phyloP scores from a whole-genome alignment of 495 filamentous ascomycete genomes.

The Aspergillus campestris region DNA sequence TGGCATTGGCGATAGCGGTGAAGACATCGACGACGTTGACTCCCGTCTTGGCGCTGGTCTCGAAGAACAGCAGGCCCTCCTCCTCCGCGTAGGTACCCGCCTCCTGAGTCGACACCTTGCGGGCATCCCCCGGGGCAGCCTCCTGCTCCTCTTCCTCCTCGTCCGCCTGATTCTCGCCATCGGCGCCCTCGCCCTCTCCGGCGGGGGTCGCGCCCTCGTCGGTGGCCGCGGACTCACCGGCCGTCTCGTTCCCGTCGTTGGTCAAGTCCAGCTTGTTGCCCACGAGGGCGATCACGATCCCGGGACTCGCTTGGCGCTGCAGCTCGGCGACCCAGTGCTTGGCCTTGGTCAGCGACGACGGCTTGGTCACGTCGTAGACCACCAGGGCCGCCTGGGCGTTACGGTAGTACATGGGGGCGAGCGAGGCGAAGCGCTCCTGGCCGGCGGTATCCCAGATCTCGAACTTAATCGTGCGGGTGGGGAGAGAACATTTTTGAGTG shows the following conservation, averaged over 20 bases:
- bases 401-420: slow-evolving; percentile 99
- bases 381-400: slow-evolving; percentile 98
- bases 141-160: slow-evolving; percentile 52
- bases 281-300: slow-evolving; percentile 95
- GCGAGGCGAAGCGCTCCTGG: slow-evolving; percentile 93
- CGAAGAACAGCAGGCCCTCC: slow-evolving; percentile 88
- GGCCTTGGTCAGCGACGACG: slow-evolving; percentile 88
- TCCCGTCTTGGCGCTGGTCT: slow-evolving; percentile 96
- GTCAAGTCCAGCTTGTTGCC: slow-evolving; percentile 96
- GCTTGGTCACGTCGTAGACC: slow-evolving; percentile 97
- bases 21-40: slow-evolving; percentile 91
- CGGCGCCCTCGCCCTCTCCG: slow-evolving; percentile 28
- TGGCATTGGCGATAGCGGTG: slow-evolving; percentile 95
- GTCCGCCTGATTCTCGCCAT: slow-evolving; percentile 31
- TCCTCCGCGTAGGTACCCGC: slow-evolving; percentile 93
- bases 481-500: slow-evolving; percentile 96
- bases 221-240: slow-evolving; percentile 22
- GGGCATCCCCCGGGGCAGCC: slow-evolving; percentile 62
- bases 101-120: slow-evolving; percentile 79
- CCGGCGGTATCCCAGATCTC: slow-evolving; percentile 99
- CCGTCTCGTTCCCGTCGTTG: slow-evolving; percentile 39
- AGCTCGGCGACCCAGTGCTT: slow-evolving; percentile 99
- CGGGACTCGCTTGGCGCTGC: slow-evolving; percentile 92
- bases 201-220: slow-evolving; percentile 18
- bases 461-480: slow-evolving; percentile 95